phyloP scores from a whole-genome alignment of 345 rosid species.

The Linum lewisii region DNA sequence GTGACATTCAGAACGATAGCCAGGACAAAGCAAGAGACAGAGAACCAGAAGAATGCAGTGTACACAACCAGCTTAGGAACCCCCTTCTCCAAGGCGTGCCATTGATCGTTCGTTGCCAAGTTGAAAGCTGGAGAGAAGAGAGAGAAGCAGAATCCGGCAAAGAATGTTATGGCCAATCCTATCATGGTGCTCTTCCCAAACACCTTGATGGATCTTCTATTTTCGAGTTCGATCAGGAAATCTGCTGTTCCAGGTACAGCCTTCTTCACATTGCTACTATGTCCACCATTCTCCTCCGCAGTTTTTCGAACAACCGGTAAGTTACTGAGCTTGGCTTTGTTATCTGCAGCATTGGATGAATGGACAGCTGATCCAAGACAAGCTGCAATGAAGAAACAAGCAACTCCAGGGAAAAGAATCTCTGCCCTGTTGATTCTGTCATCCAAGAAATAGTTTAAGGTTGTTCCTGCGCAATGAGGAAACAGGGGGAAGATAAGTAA shows the following conservation, averaged over 20 bases:
- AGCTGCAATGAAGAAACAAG: constrained; percentile 72
- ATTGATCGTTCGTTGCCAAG: constrained; percentile 82
- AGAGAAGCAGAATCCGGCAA: constrained; percentile 69
- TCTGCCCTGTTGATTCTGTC: constrained; percentile 65
- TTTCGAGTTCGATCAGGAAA: constrained; percentile 58
- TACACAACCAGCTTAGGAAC: constrained; percentile 61
- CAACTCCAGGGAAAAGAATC: constrained; percentile 74
- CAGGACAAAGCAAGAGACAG: constrained; percentile 45
- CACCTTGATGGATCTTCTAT: constrained; percentile 68
- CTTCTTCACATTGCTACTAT: constrained; percentile 18
- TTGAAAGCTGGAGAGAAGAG: constrained; percentile 83
- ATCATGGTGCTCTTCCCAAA: constrained; percentile 59
- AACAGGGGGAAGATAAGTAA: too few relatives aligned
- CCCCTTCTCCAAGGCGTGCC: constrained; percentile 60
- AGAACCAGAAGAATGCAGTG: constrained; percentile 76
- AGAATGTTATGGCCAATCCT: constrained; percentile 52
- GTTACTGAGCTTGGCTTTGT: constrained; percentile 42
- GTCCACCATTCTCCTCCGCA: constrained; percentile 21
- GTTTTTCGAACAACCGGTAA: constrained; percentile 20
- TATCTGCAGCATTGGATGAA: constrained; percentile 64
- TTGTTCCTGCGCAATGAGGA: constrained; percentile 42
- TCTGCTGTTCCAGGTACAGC: constrained; percentile 44
- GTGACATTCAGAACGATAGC: constrained; percentile 47
- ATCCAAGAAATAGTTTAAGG: constrained; percentile 77
- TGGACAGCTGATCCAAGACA: constrained; percentile 76